phyloP scores from a whole-genome alignment of 2,329 filamentous ascomycete genomes.

The Phialocephala sp. region DNA sequence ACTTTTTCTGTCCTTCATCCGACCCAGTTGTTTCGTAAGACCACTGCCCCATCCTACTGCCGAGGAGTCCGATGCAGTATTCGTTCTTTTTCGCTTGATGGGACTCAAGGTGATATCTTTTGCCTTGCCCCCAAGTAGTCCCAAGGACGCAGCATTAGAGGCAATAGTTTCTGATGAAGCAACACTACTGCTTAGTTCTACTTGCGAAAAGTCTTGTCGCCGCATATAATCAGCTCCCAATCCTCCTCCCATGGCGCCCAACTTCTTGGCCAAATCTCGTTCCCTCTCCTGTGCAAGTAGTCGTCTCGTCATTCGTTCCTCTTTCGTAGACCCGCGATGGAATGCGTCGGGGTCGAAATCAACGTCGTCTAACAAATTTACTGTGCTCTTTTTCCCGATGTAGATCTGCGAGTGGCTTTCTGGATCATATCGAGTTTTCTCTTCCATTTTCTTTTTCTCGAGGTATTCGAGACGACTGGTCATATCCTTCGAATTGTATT shows the following conservation, averaged over 20 bases:
- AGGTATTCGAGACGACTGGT: slow-evolving; percentile 34
- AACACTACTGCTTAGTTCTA: slow-evolving; percentile 16
- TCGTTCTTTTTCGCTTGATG: slow-evolving; percentile 63
- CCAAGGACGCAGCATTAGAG: slow-evolving; percentile 52
- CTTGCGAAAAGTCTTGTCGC: slow-evolving; percentile 37
- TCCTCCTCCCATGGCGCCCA: slow-evolving; percentile 67
- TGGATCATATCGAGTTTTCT: slow-evolving; percentile 58
- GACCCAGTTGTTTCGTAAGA: slow-evolving; percentile 60
- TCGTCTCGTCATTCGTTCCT: slow-evolving; percentile 69
- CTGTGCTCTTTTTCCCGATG: slow-evolving; percentile 57
- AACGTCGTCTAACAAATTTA: slow-evolving; percentile 69
- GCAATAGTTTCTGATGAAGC: slow-evolving; percentile 29
- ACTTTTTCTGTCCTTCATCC: slow-evolving; percentile 67
- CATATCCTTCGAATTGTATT: slow-evolving; percentile 34
- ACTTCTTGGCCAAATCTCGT: slow-evolving; percentile 70
- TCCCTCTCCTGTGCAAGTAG: slow-evolving; percentile 74
- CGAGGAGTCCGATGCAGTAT: slow-evolving; percentile 32
- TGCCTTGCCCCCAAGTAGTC: slow-evolving; percentile 48
- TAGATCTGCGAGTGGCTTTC: slow-evolving; percentile 64
- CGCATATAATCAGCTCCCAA: slow-evolving; percentile 75
- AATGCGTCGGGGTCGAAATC: slow-evolving; percentile 61
- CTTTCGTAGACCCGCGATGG: slow-evolving; percentile 60
- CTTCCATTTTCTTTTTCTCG: slow-evolving; percentile 38
- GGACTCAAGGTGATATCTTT: slow-evolving; percentile 62
- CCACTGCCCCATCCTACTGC: slow-evolving; percentile 62